Percentiles rank a stretch among this genome's conserved stretches.
Evolutionary conservation across 169 alveolate genomes (phyloP).

Genomic region (Theileria sp.): DNA sequence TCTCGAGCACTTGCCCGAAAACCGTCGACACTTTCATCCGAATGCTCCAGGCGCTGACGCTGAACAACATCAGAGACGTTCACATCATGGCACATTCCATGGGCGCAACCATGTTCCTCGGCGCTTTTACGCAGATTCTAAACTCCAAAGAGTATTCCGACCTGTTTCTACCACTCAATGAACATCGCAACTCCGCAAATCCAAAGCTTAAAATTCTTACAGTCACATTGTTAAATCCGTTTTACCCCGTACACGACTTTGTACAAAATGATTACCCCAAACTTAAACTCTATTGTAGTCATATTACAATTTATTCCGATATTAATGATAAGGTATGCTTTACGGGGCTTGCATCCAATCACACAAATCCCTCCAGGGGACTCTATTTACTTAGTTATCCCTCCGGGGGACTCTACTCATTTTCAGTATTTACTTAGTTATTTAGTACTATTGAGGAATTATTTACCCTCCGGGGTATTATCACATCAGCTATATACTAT

Average conservation of each 20-base stretch:
- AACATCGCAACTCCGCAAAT: not conserved
- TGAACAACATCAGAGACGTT: conserved; percentile 75
- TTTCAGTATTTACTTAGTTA: too few species aligned
- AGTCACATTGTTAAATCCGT: conserved; percentile 79
- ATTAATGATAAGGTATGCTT: conserved; percentile 20
- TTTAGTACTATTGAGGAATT: too few species aligned
- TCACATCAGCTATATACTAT: too few species aligned
- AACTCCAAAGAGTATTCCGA: not conserved
- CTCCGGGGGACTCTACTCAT: too few species aligned
- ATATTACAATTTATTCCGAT: conserved; percentile 44
- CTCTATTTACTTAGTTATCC: conserved; percentile 5
- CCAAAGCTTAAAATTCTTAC: conserved; percentile 70
- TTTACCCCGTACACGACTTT: conserved; percentile 73
- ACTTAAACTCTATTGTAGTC: conserved; percentile 37
- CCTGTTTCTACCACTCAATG: conserved; percentile 19
- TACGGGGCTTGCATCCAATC: too few species aligned
- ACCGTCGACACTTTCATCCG: conserved; percentile 61
- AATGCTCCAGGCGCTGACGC: conserved; percentile 42
- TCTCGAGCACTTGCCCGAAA: conserved; percentile 42
- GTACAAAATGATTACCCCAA: conserved; percentile 16
- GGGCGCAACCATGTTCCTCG: conserved; percentile 79
- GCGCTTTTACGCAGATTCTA: conserved; percentile 71
- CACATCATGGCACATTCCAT: conserved; percentile 81
- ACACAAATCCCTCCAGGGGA: too few species aligned
- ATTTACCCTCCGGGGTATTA: too few species aligned